Evolutionary conservation across 768 basidiomycete species (phyloP).

Genomic region (Leccinum longicurvipes): DNA sequence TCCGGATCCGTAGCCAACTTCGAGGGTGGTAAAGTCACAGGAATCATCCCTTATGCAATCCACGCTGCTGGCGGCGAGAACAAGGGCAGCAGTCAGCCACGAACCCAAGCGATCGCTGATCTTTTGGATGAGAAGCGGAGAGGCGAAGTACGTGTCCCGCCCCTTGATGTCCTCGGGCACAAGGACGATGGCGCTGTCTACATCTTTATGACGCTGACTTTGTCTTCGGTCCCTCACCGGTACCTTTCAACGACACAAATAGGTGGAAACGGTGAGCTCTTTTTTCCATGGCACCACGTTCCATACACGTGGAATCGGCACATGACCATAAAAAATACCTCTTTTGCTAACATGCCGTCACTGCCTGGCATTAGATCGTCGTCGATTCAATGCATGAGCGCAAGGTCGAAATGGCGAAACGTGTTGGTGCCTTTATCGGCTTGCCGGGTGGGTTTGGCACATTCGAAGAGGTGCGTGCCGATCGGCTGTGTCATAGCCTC

Average conservation of each 20-base stretch:
- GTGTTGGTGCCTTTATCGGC: conserved; percentile 77
- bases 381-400: conserved; percentile 86
- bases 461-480: conserved; percentile 72
- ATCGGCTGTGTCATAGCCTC: not conserved
- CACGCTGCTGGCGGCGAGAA: conserved; percentile 61
- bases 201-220: conserved; percentile 10
- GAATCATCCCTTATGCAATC: conserved; percentile 79
- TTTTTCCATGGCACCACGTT: not conserved
- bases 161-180: not conserved
- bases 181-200: not conserved
- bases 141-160: conserved; percentile 32
- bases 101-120: conserved; percentile 18
- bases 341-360: conserved; percentile 7
- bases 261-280: conserved; percentile 33
- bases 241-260: not conserved
- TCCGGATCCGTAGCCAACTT: conserved; percentile 57
- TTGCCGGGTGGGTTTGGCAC: conserved; percentile 95
- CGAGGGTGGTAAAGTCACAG: conserved; percentile 68
- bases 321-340: conserved; percentile 1
- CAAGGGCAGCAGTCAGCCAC: conserved; percentile 34
- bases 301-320: conserved; percentile 1
- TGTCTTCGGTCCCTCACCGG: not conserved
- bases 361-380: conserved; percentile 48
- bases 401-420: conserved; percentile 86
- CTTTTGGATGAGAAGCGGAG: conserved; percentile 30